Percentiles rank a stretch among this genome's conserved stretches.
Conservation (phyloP, 2,329 filamentous ascomycete species). For the Aspergillus sp. region DNA sequence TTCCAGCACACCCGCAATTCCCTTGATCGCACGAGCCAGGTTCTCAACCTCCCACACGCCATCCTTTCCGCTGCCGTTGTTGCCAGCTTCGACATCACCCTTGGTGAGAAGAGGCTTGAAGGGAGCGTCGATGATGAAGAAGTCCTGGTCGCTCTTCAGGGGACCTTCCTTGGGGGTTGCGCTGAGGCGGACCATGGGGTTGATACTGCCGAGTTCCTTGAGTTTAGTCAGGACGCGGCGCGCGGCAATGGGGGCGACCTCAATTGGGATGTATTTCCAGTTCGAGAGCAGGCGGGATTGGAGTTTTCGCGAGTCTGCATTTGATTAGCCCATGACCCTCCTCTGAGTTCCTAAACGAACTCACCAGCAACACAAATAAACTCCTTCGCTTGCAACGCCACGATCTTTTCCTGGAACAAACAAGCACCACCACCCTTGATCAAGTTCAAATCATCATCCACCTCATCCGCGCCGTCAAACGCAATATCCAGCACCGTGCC, state of each 20-base stretch:
- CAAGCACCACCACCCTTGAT: constrained; percentile 99
- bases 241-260: constrained; percentile 80
- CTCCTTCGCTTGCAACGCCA: constrained; percentile 73
- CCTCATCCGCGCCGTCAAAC: constrained; percentile 95
- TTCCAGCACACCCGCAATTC: constrained; percentile 79
- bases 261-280: constrained; percentile 86
- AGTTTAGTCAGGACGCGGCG: constrained; percentile 69
- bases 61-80: constrained; percentile 50
- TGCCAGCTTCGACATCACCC: constrained; percentile 45
- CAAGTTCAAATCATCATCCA: constrained; percentile 88
- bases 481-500: constrained; percentile 69
- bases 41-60: constrained; percentile 74
- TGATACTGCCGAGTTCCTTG: constrained; percentile 61
- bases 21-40: constrained; percentile 68
- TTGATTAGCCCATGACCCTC: neutral
- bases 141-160: constrained; percentile 76
- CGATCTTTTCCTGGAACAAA: constrained; percentile 94
- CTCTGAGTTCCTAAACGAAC: constrained; percentile 15
- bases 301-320: constrained; percentile 81
- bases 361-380: constrained; percentile 80
- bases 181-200: constrained; percentile 66
- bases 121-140: constrained; percentile 87
- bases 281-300: constrained; percentile 64
- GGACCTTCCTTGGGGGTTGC: constrained; percentile 73
- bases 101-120: constrained; percentile 67